phyloP scores from a whole-genome alignment of 352 stramenopile genomes.

The Pythium phragmitis region DNA sequence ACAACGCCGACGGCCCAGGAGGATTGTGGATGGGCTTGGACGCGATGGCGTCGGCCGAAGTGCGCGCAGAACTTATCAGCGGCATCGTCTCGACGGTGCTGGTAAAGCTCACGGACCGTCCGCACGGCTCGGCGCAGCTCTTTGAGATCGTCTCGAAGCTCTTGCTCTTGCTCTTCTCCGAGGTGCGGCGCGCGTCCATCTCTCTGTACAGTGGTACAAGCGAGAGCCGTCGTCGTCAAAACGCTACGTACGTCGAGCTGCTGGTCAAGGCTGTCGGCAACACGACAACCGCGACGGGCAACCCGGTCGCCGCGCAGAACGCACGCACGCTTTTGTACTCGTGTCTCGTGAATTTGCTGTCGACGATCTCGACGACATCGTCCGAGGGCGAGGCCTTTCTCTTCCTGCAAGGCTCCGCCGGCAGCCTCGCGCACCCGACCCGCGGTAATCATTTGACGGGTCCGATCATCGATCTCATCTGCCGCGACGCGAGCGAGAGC shows the following conservation, averaged over 20 bases:
- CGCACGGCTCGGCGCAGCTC: slow-evolving; percentile 57
- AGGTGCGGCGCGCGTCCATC: slow-evolving; percentile 33
- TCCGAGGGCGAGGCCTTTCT: neutral
- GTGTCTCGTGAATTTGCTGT: slow-evolving; percentile 69
- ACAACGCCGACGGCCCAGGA: slow-evolving; percentile 28
- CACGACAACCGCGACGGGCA: slow-evolving; percentile 62
- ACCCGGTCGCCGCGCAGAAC: slow-evolving; percentile 72
- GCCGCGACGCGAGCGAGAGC: slow-evolving; percentile 73
- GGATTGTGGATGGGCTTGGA: slow-evolving; percentile 70
- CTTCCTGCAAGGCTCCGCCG: slow-evolving; percentile 11
- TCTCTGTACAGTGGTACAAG: slow-evolving; percentile 7
- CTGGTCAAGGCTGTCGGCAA: slow-evolving; percentile 60
- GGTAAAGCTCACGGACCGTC: slow-evolving; percentile 56
- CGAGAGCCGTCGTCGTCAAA: slow-evolving; percentile 36
- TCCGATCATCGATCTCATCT: slow-evolving; percentile 70
- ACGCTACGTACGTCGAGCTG: slow-evolving; percentile 54
- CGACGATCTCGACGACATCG: slow-evolving; percentile 14
- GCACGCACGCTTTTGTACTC: slow-evolving; percentile 77
- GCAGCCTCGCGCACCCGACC: slow-evolving; percentile 24
- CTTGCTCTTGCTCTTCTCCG: slow-evolving; percentile 46
- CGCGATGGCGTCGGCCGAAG: slow-evolving; percentile 49
- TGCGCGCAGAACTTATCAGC: slow-evolving; percentile 60
- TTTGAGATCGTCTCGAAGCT: slow-evolving; percentile 77
- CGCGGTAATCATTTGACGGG: slow-evolving; percentile 38
- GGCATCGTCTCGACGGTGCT: slow-evolving; percentile 62